Evolutionary conservation across 2,329 filamentous ascomycete species (phyloP), one percentile per base, ranked within the genome.

Genomic region (Colletotrichum zoysiae): DNA sequence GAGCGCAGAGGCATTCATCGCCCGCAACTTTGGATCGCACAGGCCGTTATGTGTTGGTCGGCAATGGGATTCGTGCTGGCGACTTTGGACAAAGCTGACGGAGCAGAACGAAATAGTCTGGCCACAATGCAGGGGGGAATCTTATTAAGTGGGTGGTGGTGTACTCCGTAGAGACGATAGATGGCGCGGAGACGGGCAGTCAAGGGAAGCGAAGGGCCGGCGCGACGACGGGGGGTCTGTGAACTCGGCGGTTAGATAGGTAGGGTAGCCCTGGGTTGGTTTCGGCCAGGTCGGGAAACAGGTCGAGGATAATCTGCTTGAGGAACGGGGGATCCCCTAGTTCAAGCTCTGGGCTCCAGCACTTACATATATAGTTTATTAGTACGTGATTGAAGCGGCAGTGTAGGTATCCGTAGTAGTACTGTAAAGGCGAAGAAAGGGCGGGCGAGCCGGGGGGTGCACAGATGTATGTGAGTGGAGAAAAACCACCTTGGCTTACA

Each of bases 221-320:
- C 65, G 65, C 69, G 69, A 69, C 64, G 69, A 69, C 65, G 53
- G 67, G 65, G 67, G 57, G 65, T 59, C 69, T 71, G 50, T 69
- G 44, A 64, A 63, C 46, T 63, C 51, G 58, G 69, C 65, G 69
- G 69, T 71, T 71, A 71, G 69, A 71, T 59, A 46, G 65, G 69
- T 59, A 46, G 65, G 69, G 53, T 59, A 63, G 40, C 57, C 65
- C 53, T 69, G 63, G 69, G n/a, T 38, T 48, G 38, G 51, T 33
- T 35, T 63, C 50, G 65, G 40, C 51, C 44, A 62, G 51, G 59
- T 58, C 58, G 65, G 58, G 65, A 58, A 71, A 71, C 64, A 51
- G 44, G 51, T 57, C 65, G 44, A 58, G 60, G 58, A 26, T 23
- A 58, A 71, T 69, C 58, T 59, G 53, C 58, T 59, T 18, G 23